Percentiles rank a stretch among this genome's conserved stretches.
Conservation (phyloP, 805 yeast species). For the Metschnikowia cerradonensis region DNA sequence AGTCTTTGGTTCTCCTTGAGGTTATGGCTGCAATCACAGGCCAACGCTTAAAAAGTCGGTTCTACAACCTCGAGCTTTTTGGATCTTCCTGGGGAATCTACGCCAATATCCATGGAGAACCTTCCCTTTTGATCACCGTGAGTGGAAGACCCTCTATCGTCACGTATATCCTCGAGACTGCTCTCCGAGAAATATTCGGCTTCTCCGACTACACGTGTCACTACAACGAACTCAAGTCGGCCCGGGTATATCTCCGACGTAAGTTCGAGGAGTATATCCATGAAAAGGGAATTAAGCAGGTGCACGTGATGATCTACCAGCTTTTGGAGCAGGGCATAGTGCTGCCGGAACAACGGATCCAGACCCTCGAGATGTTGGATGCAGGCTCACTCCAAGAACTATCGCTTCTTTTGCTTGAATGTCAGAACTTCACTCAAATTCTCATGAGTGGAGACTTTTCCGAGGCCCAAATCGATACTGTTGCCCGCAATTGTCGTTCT, state of each 20-base stretch:
- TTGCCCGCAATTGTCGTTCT: constrained; percentile 6
- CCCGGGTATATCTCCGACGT: constrained; percentile 45
- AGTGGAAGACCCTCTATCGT: constrained; percentile 50
- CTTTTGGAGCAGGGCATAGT: constrained; percentile 55
- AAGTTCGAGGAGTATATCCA: constrained; percentile 43
- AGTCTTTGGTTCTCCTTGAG: constrained; percentile 47
- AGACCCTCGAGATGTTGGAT: constrained; percentile 50
- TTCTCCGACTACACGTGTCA: constrained; percentile 14
- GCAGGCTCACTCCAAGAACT: constrained; percentile 29
- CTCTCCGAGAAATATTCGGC: constrained; percentile 30
- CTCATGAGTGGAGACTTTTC: constrained; percentile 50
- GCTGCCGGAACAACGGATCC: constrained; percentile 51
- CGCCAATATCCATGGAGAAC: constrained; percentile 53
- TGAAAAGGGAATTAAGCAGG: constrained; percentile 44
- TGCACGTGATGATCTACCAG: constrained; percentile 47
- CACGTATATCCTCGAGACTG: constrained; percentile 25
- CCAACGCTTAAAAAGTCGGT: constrained; percentile 29
- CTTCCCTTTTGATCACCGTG: constrained; percentile 48
- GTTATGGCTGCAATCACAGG: constrained; percentile 48
- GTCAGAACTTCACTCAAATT: constrained; percentile 33
- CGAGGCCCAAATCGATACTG: constrained; percentile 16
- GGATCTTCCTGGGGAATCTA: constrained; percentile 55
- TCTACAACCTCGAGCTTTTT: constrained; percentile 54
- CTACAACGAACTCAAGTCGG: constrained; percentile 37
- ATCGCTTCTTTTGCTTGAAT: constrained; percentile 22